Conservation (phyloP, 306 rosid genomes). For the Lathyrus tuberosus region DNA sequence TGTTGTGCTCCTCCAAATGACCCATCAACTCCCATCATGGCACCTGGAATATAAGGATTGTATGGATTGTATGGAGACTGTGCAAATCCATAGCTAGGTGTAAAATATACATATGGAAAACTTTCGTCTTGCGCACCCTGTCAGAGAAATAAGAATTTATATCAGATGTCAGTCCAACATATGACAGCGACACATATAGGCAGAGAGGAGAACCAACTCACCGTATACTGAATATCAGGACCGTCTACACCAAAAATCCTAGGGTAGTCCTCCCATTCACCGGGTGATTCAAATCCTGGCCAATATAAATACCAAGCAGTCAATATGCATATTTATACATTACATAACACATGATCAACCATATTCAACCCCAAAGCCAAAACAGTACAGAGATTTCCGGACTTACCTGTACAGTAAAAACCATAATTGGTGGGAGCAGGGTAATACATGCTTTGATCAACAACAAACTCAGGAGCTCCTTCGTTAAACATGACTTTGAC, state of each 20-base stretch:
- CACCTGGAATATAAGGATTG: slow-evolving; percentile 97
- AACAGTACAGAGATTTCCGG: neutral
- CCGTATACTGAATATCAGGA: slow-evolving; percentile 80
- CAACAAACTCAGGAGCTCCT: slow-evolving; percentile 81
- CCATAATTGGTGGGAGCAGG: slow-evolving; percentile 89
- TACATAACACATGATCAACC: slow-evolving; percentile 27
- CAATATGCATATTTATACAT: slow-evolving; percentile 1
- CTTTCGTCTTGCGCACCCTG: slow-evolving; percentile 89
- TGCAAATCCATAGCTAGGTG: slow-evolving; percentile 87
- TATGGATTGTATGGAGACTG: slow-evolving; percentile 97
- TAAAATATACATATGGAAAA: slow-evolving; percentile 82
- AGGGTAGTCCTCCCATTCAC: slow-evolving; percentile 95
- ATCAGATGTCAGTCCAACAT: slow-evolving; percentile 19
- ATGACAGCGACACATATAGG: neutral
- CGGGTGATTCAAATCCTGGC: slow-evolving; percentile 87
- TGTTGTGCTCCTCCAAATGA: slow-evolving; percentile 73
- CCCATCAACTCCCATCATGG: slow-evolving; percentile 84
- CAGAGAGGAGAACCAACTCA: slow-evolving; percentile 40
- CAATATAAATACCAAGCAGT: slow-evolving; percentile 23
- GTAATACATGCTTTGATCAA: slow-evolving; percentile 84
- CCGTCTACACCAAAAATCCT: slow-evolving; percentile 87
- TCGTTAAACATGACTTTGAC: slow-evolving; percentile 77
- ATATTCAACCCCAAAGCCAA: slow-evolving; percentile 7
- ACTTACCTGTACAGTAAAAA: slow-evolving; percentile 84
- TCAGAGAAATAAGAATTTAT: slow-evolving; percentile 34